A percentile compares a stretch with the other conserved stretches of the same genome.
phyloP scores from a whole-genome alignment of 805 yeast species.

The Kregervanrija pseudodelftensis region DNA sequence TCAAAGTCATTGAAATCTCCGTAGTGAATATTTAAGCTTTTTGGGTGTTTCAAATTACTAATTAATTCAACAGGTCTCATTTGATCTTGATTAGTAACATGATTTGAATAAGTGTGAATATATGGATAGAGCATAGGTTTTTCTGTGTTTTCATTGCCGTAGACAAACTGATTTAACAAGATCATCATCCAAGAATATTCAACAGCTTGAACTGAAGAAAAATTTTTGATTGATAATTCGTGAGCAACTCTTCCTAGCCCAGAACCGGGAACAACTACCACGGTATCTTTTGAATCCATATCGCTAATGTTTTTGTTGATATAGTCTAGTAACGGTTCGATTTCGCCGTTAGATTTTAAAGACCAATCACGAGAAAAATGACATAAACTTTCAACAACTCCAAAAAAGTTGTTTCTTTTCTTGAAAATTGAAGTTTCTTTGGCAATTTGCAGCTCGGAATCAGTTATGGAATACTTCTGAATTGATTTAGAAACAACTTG shows the following conservation, averaged over 20 bases:
- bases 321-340: slow-evolving; percentile 47
- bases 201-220: slow-evolving; percentile 52
- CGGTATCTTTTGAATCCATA: slow-evolving; percentile 28
- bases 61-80: slow-evolving; percentile 32
- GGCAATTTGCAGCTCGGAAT: slow-evolving; percentile 37
- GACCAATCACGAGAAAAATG: slow-evolving; percentile 82
- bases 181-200: slow-evolving; percentile 77
- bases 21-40: slow-evolving; percentile 39
- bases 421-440: slow-evolving; percentile 11
- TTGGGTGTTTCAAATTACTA: slow-evolving; percentile 33
- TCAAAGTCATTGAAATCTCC: slow-evolving; percentile 61
- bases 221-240: slow-evolving; percentile 38
- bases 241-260: slow-evolving; percentile 79
- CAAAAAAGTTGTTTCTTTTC: slow-evolving; percentile 25
- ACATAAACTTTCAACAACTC: slow-evolving; percentile 63
- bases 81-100: slow-evolving; percentile 41
- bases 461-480: slow-evolving; percentile 29
- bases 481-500: slow-evolving; percentile 36
- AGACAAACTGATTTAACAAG: slow-evolving; percentile 54
- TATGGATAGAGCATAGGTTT: slow-evolving; percentile 36
- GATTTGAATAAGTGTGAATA: slow-evolving; percentile 66
- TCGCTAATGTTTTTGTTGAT: slow-evolving; percentile 35
- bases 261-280: slow-evolving; percentile 76
- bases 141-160: slow-evolving; percentile 21
- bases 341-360: slow-evolving; percentile 35